phyloP scores from a whole-genome alignment of 2,329 filamentous ascomycete genomes.

The Albophoma yamanashiensis region DNA sequence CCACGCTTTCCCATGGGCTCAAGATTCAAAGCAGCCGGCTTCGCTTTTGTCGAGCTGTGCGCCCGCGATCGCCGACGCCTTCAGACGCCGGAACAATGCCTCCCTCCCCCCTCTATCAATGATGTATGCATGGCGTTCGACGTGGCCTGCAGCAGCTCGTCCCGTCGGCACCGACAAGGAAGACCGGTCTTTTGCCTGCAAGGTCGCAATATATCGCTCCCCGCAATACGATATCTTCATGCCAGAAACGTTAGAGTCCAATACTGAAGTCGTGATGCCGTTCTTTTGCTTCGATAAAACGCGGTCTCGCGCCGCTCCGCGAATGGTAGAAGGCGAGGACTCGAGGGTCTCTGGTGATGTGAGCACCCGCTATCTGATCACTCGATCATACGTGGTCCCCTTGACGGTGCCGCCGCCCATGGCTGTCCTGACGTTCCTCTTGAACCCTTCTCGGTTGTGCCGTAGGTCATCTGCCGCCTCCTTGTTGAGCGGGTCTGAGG shows the following conservation, averaged over 20 bases:
- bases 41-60: neutral
- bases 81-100: neutral
- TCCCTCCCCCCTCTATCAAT: neutral
- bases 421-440: conserved; percentile 73
- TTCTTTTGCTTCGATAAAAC: neutral
- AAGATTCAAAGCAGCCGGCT: neutral
- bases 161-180: neutral
- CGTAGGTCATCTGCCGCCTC: conserved; percentile 91
- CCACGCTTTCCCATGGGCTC: neutral
- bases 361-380: conserved; percentile 46
- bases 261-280: neutral
- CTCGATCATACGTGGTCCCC: conserved; percentile 65
- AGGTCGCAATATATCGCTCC: neutral
- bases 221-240: neutral
- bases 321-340: too few species aligned
- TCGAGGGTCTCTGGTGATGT: neutral
- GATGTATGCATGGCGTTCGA: neutral
- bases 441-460: conserved; percentile 76
- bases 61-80: neutral
- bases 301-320: neutral
- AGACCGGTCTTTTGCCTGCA: neutral
- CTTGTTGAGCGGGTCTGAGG: conserved; percentile 95
- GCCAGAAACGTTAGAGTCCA: neutral
- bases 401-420: conserved; percentile 75
- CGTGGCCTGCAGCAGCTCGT: neutral